Evolutionary conservation across 208 protist species (phyloP).

Genomic region (Novymonas esmeraldas): DNA sequence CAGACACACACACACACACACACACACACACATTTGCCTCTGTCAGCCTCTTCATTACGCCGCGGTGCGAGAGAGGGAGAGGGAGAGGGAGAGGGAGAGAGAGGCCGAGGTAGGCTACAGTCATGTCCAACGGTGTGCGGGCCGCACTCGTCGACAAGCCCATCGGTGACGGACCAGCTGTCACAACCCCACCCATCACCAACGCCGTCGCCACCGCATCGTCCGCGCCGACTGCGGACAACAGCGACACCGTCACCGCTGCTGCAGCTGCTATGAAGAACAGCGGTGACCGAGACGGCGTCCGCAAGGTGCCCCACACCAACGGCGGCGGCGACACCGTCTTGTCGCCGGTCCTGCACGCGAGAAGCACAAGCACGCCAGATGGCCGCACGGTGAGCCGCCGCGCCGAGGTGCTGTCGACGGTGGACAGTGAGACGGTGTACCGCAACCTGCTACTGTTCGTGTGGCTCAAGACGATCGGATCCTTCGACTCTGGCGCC

Average conservation of each 20-base stretch:
- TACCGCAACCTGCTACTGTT: conserved; percentile 78
- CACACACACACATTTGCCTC: no score
- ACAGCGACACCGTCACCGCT: not conserved
- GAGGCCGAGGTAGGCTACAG: no score
- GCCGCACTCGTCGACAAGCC: no score
- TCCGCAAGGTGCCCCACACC: not conserved
- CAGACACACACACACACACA: no score
- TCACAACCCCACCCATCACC: no score
- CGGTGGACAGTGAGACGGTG: conserved; percentile 35
- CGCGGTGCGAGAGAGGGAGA: no score
- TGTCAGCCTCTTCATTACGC: no score
- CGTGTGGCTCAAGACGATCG: conserved; percentile 80
- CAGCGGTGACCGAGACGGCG: not conserved
- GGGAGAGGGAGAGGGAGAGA: no score
- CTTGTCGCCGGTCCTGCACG: not conserved
- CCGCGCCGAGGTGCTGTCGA: not conserved
- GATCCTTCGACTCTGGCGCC: conserved; percentile 88
- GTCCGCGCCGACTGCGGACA: no score
- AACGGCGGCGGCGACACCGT: not conserved
- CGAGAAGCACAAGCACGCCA: not conserved
- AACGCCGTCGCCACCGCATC: no score
- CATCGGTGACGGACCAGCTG: no score
- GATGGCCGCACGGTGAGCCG: not conserved
- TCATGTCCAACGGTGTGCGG: no score
- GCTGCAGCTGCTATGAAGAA: not conserved